Conservation (phyloP, 768 basidiomycete species). For the Auricularia sp. region DNA sequence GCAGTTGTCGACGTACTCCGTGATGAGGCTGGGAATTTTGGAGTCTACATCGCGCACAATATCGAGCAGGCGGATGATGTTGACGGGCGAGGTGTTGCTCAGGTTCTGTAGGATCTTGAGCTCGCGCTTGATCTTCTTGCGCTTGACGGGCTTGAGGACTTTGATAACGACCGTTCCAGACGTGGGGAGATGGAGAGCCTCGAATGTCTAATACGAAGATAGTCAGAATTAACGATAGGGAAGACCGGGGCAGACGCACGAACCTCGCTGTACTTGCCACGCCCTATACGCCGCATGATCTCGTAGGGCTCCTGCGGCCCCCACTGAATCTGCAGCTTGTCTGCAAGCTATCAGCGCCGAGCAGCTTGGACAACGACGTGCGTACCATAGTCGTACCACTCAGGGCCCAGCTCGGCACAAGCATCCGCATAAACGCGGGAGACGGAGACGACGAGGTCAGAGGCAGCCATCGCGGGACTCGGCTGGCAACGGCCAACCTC, state of each 20-base stretch:
- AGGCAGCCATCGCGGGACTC: slow-evolving; percentile 1
- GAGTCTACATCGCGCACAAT: slow-evolving; percentile 57
- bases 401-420: slow-evolving; percentile 44
- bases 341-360: neutral
- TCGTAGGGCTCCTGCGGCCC: slow-evolving; percentile 59
- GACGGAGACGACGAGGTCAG: slow-evolving; percentile 20
- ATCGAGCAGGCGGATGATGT: slow-evolving; percentile 55
- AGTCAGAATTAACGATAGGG: too few relatives aligned
- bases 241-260: slow-evolving; percentile 8
- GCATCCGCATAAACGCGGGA: slow-evolving; percentile 47
- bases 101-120: slow-evolving; percentile 65
- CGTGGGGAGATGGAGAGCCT: slow-evolving; percentile 47
- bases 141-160: slow-evolving; percentile 63
- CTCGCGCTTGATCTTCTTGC: slow-evolving; percentile 65
- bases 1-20: slow-evolving; percentile 58
- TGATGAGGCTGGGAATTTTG: slow-evolving; percentile 55
- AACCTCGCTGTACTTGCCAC: slow-evolving; percentile 61
- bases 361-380: slow-evolving; percentile 3
- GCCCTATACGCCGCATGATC: slow-evolving; percentile 50
- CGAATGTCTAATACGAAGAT: slow-evolving; percentile 37
- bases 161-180: slow-evolving; percentile 53
- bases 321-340: slow-evolving; percentile 46
- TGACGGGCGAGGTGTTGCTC: slow-evolving; percentile 23
- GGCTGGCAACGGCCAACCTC: too few relatives aligned
- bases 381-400: slow-evolving; percentile 59